Conservation (phyloP, 1,139 yeast species). For the Hansenula lynferdii region DNA sequence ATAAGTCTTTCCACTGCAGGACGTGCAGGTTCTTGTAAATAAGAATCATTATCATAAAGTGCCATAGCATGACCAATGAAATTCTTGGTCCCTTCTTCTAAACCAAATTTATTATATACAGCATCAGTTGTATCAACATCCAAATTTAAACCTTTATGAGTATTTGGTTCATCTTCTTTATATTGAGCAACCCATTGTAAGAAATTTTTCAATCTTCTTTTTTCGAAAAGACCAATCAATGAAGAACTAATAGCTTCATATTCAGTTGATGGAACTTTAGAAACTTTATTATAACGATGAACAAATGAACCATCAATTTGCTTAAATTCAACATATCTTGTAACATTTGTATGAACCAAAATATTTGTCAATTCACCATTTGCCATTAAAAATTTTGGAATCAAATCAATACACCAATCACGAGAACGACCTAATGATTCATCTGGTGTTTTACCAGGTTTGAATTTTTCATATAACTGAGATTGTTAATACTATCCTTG, state of each 20-base stretch:
- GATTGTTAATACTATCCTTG: conserved; percentile 15
- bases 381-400: conserved; percentile 97
- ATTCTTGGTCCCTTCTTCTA: conserved; percentile 91
- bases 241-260: conserved; percentile 89
- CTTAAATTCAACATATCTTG: conserved; percentile 92
- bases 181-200: conserved; percentile 83
- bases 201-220: conserved; percentile 90
- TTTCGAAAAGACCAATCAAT: conserved; percentile 93
- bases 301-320: conserved; percentile 95
- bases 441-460: conserved; percentile 70
- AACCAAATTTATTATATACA: conserved; percentile 81
- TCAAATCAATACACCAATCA: conserved; percentile 97
- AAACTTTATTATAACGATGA: conserved; percentile 73
- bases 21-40: conserved; percentile 84
- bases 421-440: conserved; percentile 81
- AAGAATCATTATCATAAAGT: conserved; percentile 89
- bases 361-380: conserved; percentile 97
- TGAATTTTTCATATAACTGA: conserved; percentile 64
- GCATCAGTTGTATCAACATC: conserved; percentile 92
- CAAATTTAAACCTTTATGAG: conserved; percentile 84
- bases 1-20: conserved; percentile 86
- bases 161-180: conserved; percentile 69
- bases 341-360: conserved; percentile 91
- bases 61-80: conserved; percentile 99
- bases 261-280: conserved; percentile 93